Evolutionary conservation across 169 alveolate genomes (phyloP), one percentile per base, ranked within the genome.

Genomic region (Plasmodium gonderi): DNA sequence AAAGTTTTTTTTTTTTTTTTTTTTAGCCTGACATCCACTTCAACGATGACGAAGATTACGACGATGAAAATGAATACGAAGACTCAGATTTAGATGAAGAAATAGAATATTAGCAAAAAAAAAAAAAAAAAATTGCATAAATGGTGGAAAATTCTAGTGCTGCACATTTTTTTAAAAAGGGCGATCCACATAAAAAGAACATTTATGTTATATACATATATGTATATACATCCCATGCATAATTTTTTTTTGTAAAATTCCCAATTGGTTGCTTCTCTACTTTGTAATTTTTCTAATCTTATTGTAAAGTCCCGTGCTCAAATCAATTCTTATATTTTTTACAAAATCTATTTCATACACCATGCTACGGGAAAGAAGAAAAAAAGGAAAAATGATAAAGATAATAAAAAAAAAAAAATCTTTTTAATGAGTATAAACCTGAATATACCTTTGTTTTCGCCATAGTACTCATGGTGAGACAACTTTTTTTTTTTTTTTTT

Each of bases 81-180:
- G 94, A 94, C 80, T 92, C 96, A 23, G 97, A 95, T 51, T 42
- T 95, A 64, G 97, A 94, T 80, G 97, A 95, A 67, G 96, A 96
- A 49, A 90, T 95, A 65, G 96, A 95, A 69, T 95, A 95, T 83
- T 95, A 82, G 54, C 72, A 4, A 67, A 82, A 68, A 72, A 45
- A 64, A 65, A 81, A 81, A 81, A 12, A 17, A 51, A 2, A 54
- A 54, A 51, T 51, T 54, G 17, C 1, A 54, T 33, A 54, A 26
- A n/a, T 17, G 72, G 33, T n/a, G n/a, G 9, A 33, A 26, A 54
- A 33, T 17, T 54, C 36, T 5, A 54, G 8, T 4, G 72, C 17
- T 20, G n/a, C 72, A 54, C 72, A 54, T 5, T 33, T 14, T 20
- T 14, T 33, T 12, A 54, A 60, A 23, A 60, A 60, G 17, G 72